Evolutionary conservation across 2,329 filamentous ascomycete species (phyloP).

Genomic region (Colletotrichum gloeosporioides): DNA sequence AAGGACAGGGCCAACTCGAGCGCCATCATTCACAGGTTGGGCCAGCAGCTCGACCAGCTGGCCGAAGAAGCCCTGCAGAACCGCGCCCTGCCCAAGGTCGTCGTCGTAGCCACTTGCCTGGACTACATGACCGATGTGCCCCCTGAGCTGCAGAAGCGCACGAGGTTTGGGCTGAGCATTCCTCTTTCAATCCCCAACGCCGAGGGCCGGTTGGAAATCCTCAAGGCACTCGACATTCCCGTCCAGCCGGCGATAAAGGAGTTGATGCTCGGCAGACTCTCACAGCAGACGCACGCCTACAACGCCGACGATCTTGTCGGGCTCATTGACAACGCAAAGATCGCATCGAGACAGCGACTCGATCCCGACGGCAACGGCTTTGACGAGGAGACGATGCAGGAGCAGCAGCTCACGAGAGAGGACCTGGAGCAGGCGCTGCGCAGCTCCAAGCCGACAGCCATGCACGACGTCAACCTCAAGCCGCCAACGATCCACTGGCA

Average conservation of each 20-base stretch:
- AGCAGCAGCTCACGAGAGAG: conserved; percentile 37
- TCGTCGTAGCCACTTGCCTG: conserved; percentile 77
- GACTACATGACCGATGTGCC: conserved; percentile 77
- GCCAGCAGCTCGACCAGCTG: conserved; percentile 62
- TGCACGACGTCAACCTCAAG: conserved; percentile 88
- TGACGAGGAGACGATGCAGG: conserved; percentile 8
- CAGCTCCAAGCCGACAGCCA: conserved; percentile 78
- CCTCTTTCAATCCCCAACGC: conserved; percentile 80
- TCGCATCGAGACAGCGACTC: conserved; percentile 36
- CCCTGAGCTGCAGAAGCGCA: conserved; percentile 65
- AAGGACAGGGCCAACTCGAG: conserved; percentile 59
- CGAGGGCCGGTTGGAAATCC: conserved; percentile 73
- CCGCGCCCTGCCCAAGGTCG: conserved; percentile 57
- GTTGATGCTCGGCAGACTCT: conserved; percentile 62
- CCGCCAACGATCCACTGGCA: conserved; percentile 85
- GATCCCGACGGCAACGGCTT: conserved; percentile 27
- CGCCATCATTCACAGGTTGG: conserved; percentile 56
- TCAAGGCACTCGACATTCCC: conserved; percentile 62
- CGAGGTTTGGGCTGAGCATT: conserved; percentile 71
- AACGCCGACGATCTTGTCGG: conserved; percentile 78
- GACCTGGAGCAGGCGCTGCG: conserved; percentile 72
- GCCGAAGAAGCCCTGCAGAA: conserved; percentile 40
- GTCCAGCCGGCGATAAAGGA: conserved; percentile 55
- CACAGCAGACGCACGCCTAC: conserved; percentile 84
- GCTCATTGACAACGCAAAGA: conserved; percentile 52